phyloP scores from a whole-genome alignment of 2,329 filamentous ascomycete species.

The Alternaria postmessia region DNA sequence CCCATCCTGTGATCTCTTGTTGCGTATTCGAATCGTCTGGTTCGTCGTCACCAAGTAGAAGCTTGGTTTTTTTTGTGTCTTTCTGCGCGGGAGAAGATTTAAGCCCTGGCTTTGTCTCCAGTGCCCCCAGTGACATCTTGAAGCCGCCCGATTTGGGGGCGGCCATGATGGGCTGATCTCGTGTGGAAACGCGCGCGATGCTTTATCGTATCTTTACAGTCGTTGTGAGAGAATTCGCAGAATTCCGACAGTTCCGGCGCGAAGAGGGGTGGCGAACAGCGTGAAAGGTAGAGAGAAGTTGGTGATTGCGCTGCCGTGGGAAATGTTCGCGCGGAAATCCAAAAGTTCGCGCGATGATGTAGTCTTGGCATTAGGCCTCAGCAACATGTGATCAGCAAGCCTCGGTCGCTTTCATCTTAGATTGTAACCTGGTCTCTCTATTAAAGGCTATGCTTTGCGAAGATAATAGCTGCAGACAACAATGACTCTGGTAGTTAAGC shows the following conservation, averaged over 20 bases:
- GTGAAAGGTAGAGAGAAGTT: slow-evolving; percentile 1
- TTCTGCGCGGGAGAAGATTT: slow-evolving; percentile 29
- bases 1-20: slow-evolving; percentile 63
- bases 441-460: not conserved
- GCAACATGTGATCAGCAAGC: not conserved
- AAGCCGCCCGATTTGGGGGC: slow-evolving; percentile 44
- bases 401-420: not conserved
- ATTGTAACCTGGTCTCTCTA: not conserved
- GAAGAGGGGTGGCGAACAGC: not conserved
- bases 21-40: slow-evolving; percentile 35
- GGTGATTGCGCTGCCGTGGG: slow-evolving; percentile 1
- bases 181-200: slow-evolving; percentile 2
- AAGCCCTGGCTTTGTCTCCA: slow-evolving; percentile 40
- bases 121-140: slow-evolving; percentile 45
- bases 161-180: slow-evolving; percentile 41
- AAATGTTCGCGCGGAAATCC: slow-evolving; percentile 17
- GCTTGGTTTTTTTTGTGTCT: slow-evolving; percentile 37
- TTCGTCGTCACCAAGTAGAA: slow-evolving; percentile 44
- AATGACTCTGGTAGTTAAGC: not conserved
- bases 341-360: slow-evolving; percentile 33
- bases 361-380: slow-evolving; percentile 25
- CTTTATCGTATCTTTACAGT: not conserved
- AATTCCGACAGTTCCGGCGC: not conserved
- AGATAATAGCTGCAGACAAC: not conserved
- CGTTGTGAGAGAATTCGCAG: not conserved